A percentile compares a stretch with the other conserved stretches of the same genome.
Evolutionary conservation across 2,329 filamentous ascomycete species (phyloP).

Genomic region (Aspergillus ustus): DNA sequence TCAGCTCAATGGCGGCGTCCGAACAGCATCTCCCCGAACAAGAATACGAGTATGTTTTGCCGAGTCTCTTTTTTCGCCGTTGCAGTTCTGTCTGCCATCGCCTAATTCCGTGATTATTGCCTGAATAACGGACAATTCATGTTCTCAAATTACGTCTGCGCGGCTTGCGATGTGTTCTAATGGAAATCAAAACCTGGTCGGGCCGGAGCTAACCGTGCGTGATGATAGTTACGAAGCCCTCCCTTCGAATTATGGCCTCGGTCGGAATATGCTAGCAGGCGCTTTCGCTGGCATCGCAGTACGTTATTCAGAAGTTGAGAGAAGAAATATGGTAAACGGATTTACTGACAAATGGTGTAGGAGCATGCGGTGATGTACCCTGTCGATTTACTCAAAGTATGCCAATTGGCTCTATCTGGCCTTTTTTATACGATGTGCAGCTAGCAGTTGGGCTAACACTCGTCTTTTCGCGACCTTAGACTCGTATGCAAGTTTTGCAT

Average conservation of each 20-base stretch:
- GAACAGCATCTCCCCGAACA: slow-evolving; percentile 49
- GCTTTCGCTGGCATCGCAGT: slow-evolving; percentile 96
- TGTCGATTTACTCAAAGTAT: slow-evolving; percentile 94
- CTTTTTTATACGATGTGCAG: background rate
- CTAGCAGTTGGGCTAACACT: slow-evolving; percentile 1
- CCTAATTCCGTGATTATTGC: background rate
- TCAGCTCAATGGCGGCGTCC: slow-evolving; percentile 46
- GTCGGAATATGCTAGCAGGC: slow-evolving; percentile 93
- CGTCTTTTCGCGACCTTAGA: slow-evolving; percentile 58
- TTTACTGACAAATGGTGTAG: slow-evolving; percentile 53
- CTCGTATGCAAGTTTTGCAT: slow-evolving; percentile 95
- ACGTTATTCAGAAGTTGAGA: slow-evolving; percentile 44
- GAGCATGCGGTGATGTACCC: slow-evolving; percentile 99
- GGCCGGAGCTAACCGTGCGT: slow-evolving; percentile 28
- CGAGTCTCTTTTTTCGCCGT: slow-evolving; percentile 9
- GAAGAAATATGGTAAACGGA: slow-evolving; percentile 1
- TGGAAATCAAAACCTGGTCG: background rate
- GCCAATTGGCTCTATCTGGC: slow-evolving; percentile 26
- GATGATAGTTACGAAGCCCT: slow-evolving; percentile 80
- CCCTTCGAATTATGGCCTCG: slow-evolving; percentile 89
- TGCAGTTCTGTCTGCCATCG: background rate
- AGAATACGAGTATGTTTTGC: slow-evolving; percentile 51
- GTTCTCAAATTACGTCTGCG: background rate
- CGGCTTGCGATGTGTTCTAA: background rate
- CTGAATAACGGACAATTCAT: background rate